Percentiles rank a stretch among this genome's conserved stretches.
Evolutionary conservation across 2,329 filamentous ascomycete genomes (phyloP).

Genomic region (Ceratocystis papillata): DNA sequence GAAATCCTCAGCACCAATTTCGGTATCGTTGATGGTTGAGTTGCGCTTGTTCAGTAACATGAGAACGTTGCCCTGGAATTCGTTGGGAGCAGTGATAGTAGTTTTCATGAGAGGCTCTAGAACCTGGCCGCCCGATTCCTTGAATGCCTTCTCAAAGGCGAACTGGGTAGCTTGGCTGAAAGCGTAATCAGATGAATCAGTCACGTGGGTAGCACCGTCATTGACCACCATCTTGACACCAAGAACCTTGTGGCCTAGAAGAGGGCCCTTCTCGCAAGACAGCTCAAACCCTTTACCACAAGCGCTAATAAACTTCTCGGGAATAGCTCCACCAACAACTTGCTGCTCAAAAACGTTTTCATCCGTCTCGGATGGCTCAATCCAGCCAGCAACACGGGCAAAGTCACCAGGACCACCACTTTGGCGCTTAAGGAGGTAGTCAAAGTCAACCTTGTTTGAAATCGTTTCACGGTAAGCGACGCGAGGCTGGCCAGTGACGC

Average conservation of each 20-base stretch:
- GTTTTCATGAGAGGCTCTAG: constrained; percentile 98
- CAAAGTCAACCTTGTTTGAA: constrained; percentile 66
- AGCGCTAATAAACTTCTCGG: constrained; percentile 89
- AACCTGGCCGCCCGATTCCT: constrained; percentile 66
- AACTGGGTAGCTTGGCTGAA: constrained; percentile 93
- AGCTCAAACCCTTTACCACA: constrained; percentile 90
- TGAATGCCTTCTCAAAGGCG: constrained; percentile 91
- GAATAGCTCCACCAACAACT: constrained; percentile 79
- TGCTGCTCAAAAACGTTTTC: constrained; percentile 78
- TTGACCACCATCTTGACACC: constrained; percentile 85
- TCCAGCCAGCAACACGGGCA: constrained; percentile 79
- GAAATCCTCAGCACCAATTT: constrained; percentile 89
- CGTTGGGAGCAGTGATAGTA: constrained; percentile 84
- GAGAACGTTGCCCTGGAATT: constrained; percentile 95
- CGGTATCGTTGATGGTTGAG: constrained; percentile 88
- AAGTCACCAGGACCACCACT: constrained; percentile 92
- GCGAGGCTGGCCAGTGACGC: constrained; percentile 88
- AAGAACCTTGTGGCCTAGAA: constrained; percentile 86
- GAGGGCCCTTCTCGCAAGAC: constrained; percentile 72
- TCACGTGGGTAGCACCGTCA: constrained; percentile 93
- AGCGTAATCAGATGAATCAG: constrained; percentile 91
- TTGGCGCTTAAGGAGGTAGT: constrained; percentile 91
- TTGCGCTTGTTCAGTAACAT: constrained; percentile 94
- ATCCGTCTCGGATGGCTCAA: constrained; percentile 67
- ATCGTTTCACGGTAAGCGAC: constrained; percentile 96